Evolutionary conservation across 2,329 filamentous ascomycete genomes (phyloP), one percentile per base, ranked within the genome.

Genomic region (Aspergillus ruber): DNA sequence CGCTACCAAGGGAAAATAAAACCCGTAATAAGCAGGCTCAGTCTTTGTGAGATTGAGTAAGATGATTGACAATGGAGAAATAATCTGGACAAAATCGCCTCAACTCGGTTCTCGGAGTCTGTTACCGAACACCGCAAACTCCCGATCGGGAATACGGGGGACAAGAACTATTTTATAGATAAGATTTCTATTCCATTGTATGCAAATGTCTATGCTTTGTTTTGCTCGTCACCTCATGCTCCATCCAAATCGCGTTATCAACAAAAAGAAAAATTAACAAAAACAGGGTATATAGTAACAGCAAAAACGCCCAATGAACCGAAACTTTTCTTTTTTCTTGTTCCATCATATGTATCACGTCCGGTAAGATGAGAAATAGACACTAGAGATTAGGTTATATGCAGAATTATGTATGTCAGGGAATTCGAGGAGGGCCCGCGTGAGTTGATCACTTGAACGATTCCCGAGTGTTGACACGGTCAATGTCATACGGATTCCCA

Each of bases 401-500:
- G 39, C 39, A 36, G 46, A 38, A 29, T 36, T 33, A 42, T 42
- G 44, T 46, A 49, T n/a, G 21, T 15, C 9, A 7, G 25, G 12
- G 25, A 29, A 12, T 12, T 29, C 9, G 25, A 29, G 3, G 10
- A 29, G 25, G 12, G 25, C 25, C 10, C 10, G 10, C 3, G 3
- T 29, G 23, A 43, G n/a, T 21, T 38, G 21, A 43, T 35, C 50
- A 43, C 47, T 64, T 65, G 55, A 66, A 65, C 10, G 67, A 68
- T 21, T 71, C 63, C 27, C 55, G 61, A 2, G 70, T 73, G 52
- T 74, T 64, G 39, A 73, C 70, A 17, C 70, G 63, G 46, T 74
- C 71, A 48, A 73, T 64, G 49, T 70, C 68, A 51, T 67, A 74
- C 2, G 71, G 70, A 44, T 71, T 73, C 8, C 63, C 68, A 13